Evolutionary conservation across 805 yeast species (phyloP).

Genomic region (Lipomyces lipofer): DNA sequence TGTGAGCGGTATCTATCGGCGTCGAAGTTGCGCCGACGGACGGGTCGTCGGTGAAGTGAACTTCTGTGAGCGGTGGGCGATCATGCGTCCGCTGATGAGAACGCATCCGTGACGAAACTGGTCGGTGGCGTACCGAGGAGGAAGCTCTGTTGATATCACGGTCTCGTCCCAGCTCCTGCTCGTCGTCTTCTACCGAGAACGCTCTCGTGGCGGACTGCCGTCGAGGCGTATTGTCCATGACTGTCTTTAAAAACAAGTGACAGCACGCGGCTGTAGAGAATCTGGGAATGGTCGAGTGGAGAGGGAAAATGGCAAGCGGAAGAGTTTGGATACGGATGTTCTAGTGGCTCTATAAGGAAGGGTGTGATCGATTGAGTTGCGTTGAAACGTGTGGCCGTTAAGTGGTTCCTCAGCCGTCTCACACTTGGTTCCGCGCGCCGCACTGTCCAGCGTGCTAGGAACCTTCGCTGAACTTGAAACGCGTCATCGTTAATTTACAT

Average conservation of each 20-base stretch:
- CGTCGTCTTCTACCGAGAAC: slow-evolving; percentile 28
- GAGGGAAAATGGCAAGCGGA: neutral
- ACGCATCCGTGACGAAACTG: slow-evolving; percentile 14
- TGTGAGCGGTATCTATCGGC: slow-evolving; percentile 19
- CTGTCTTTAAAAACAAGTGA: too few relatives aligned
- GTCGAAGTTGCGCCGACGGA: slow-evolving; percentile 25
- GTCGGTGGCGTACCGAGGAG: slow-evolving; percentile 10
- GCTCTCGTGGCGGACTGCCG: slow-evolving; percentile 13
- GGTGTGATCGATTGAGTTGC: slow-evolving; percentile 9
- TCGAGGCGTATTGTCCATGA: slow-evolving; percentile 15
- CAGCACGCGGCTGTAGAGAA: too few relatives aligned
- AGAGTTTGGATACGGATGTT: neutral
- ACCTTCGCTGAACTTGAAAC: too few relatives aligned
- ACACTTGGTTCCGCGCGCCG: too few relatives aligned
- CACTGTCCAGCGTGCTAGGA: too few relatives aligned
- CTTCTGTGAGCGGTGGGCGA: slow-evolving; percentile 27
- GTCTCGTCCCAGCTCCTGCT: slow-evolving; percentile 20
- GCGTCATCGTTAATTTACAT: too few relatives aligned
- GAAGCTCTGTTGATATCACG: slow-evolving; percentile 11
- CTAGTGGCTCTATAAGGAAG: neutral
- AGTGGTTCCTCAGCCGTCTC: too few relatives aligned
- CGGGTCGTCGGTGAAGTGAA: slow-evolving; percentile 29
- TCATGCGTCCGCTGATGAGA: slow-evolving; percentile 5
- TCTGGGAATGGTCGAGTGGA: neutral
- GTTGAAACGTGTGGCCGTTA: too few relatives aligned